These are phyloP conservation scores for Pistacia vera DNA, from an alignment of 345 rosid genomes.

Conservation along the genomic window DNA sequence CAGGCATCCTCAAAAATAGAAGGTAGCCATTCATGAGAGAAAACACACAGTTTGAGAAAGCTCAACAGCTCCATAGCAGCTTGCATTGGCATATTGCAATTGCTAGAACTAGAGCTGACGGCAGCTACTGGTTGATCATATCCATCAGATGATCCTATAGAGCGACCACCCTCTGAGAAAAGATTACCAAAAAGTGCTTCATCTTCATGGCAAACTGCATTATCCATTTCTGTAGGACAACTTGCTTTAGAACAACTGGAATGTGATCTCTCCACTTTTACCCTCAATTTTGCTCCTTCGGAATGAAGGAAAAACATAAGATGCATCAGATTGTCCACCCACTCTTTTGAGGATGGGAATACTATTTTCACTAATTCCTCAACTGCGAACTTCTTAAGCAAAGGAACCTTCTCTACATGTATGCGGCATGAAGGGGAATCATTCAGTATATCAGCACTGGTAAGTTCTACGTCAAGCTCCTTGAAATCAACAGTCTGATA, in stretches of 20 bases:
- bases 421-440: constrained; percentile 55
- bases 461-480: constrained; percentile 42
- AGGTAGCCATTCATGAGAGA: constrained; percentile 74
- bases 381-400: constrained; percentile 54
- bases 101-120: constrained; percentile 46
- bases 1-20: constrained; percentile 72
- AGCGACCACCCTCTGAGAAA: constrained; percentile 83
- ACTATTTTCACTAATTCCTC: constrained; percentile 70
- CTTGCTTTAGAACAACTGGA: constrained; percentile 59
- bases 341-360: constrained; percentile 71
- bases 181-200: constrained; percentile 96
- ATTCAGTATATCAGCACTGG: constrained; percentile 28
- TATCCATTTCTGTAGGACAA: constrained; percentile 72
- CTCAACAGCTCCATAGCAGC: constrained; percentile 75
- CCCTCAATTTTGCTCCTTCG: constrained; percentile 78
- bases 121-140: constrained; percentile 67
- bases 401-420: constrained; percentile 56
- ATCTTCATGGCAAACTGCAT: constrained; percentile 81
- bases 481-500: constrained; percentile 52
- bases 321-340: constrained; percentile 82
- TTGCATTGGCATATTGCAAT: constrained; percentile 73
- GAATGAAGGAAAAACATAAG: constrained; percentile 65
- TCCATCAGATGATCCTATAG: constrained; percentile 69
- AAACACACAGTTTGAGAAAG: constrained; percentile 70
- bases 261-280: constrained; percentile 65